Evolutionary conservation across 805 yeast genomes (phyloP).

Genomic region (Kodamaea restingae): DNA sequence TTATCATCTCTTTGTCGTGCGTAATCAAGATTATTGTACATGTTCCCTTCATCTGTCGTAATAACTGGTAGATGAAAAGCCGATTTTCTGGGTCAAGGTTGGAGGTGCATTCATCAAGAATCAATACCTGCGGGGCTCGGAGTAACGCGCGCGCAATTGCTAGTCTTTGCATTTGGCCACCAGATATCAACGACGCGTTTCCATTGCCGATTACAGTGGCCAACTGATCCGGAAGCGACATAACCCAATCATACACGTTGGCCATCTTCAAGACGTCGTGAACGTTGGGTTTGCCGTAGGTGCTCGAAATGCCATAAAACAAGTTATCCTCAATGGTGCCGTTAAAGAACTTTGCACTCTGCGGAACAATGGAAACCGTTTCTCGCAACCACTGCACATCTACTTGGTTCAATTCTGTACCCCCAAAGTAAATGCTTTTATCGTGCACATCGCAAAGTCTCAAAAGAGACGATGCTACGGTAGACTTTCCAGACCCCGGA

Average conservation of each 20-base stretch:
- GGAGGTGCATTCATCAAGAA: constrained; percentile 89
- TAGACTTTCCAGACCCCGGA: constrained; percentile 92
- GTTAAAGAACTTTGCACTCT: constrained; percentile 64
- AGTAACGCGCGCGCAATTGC: constrained; percentile 80
- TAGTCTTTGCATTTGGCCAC: constrained; percentile 87
- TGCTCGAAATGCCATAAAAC: constrained; percentile 48
- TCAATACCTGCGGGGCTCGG: constrained; percentile 57
- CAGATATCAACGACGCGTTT: constrained; percentile 54
- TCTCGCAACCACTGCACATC: constrained; percentile 48
- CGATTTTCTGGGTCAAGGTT: constrained; percentile 72
- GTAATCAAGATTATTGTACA: constrained; percentile 60
- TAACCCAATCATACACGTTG: constrained; percentile 53
- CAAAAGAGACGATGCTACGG: constrained; percentile 55
- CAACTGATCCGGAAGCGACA: constrained; percentile 52
- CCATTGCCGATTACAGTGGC: constrained; percentile 55
- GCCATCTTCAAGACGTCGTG: constrained; percentile 40
- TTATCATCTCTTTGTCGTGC: constrained; percentile 68
- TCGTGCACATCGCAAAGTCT: constrained; percentile 45
- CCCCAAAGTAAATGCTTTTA: constrained; percentile 43
- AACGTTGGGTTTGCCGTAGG: constrained; percentile 15
- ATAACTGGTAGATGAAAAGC: constrained; percentile 44
- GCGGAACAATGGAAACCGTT: constrained; percentile 68
- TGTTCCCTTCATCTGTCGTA: constrained; percentile 25
- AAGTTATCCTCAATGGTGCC: constrained; percentile 73
- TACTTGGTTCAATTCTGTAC: constrained; percentile 43